These are phyloP conservation scores for Neocatenulostroma microsporum DNA, from an alignment of 2,329 filamentous ascomycete genomes.

Conservation along the genomic window DNA sequence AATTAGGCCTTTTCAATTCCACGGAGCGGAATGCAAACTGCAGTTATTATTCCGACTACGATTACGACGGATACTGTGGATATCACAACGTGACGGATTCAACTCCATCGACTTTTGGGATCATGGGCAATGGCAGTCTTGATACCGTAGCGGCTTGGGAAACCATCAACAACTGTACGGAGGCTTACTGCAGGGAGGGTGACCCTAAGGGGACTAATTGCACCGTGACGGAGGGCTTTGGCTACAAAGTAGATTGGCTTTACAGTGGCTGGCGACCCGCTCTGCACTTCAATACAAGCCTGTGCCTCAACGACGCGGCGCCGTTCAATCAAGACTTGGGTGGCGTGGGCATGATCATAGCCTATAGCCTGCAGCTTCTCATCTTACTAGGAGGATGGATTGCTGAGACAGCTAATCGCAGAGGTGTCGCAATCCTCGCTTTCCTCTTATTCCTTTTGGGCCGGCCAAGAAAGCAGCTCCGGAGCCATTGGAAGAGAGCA, in stretches of 20 bases:
- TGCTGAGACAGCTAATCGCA: neutral
- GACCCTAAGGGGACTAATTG: neutral
- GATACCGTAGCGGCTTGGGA: neutral
- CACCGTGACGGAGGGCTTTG: neutral
- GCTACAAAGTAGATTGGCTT: neutral
- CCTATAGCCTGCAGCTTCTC: neutral
- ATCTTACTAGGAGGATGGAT: neutral
- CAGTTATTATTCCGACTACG: too few species aligned
- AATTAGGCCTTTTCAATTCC: neutral
- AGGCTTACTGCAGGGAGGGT: neutral
- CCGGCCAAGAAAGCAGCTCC: neutral
- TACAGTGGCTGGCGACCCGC: neutral
- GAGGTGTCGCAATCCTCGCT: neutral
- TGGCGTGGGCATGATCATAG: conserved; percentile 2
- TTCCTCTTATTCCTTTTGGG: neutral
- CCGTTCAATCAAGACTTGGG: conserved; percentile 1
- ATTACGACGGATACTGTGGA: neutral
- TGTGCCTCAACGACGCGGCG: neutral
- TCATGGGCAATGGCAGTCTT: too few species aligned
- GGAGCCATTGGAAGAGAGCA: neutral
- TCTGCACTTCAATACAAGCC: neutral
- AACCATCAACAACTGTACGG: neutral
- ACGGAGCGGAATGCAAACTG: too few species aligned
- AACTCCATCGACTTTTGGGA: too few species aligned
- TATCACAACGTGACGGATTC: neutral